Conservation (phyloP, 1,284 basidiomycete genomes). For the Marasmius tenuissimus region DNA sequence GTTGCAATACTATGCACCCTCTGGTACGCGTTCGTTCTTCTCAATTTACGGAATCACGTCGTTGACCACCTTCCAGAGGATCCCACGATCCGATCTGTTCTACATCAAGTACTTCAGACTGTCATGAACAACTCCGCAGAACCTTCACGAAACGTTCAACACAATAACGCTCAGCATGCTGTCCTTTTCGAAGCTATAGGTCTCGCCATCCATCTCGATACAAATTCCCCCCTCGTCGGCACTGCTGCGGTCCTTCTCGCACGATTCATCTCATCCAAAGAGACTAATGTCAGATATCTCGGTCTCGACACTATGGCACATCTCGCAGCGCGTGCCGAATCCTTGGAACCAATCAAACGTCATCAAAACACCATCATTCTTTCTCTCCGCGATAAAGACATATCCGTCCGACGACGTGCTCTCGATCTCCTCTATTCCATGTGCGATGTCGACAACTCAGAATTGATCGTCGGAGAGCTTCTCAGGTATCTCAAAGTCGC, state of each 20-base stretch:
- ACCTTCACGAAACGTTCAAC: conserved; percentile 92
- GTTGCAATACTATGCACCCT: conserved; percentile 94
- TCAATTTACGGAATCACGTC: conserved; percentile 2
- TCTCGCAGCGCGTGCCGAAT: conserved; percentile 90
- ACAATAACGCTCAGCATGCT: conserved; percentile 98
- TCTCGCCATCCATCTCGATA: conserved; percentile 95
- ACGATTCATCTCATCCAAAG: conserved; percentile 94
- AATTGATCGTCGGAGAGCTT: conserved; percentile 92
- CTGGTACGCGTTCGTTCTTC: conserved; percentile 53
- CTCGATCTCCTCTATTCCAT: conserved; percentile 97
- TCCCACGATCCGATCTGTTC: conserved; percentile 70
- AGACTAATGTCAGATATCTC: conserved; percentile 98
- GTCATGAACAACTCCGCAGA: conserved; percentile 94
- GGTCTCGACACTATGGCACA: conserved; percentile 99
- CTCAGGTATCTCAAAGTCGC: conserved; percentile 91
- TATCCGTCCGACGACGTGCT: conserved; percentile 92
- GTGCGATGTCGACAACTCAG: conserved; percentile 96
- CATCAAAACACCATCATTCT: conserved; percentile 96
- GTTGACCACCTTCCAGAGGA: conserved; percentile 62
- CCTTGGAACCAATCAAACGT: conserved; percentile 89
- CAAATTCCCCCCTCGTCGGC: conserved; percentile 85
- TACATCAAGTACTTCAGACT: conserved; percentile 86
- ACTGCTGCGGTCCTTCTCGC: conserved; percentile 93
- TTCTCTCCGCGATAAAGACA: conserved; percentile 94
- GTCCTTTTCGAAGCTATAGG: conserved; percentile 99